These are phyloP conservation scores for Exophiala sp. DNA, from an alignment of 2,329 filamentous ascomycete genomes.

Conservation along the genomic window DNA sequence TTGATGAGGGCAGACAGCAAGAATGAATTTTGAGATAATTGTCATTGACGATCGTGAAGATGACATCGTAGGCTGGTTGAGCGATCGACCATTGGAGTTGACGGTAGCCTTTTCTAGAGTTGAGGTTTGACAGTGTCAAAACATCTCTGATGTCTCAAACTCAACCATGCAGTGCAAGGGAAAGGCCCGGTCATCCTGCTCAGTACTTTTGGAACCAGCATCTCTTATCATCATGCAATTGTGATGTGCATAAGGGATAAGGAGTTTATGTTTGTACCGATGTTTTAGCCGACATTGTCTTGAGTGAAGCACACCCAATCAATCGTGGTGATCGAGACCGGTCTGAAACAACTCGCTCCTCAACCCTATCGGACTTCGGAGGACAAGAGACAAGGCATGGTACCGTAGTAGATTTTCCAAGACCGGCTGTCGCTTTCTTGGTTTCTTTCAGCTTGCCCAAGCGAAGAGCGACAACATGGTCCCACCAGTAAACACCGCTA, in stretches of 20 bases:
- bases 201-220: not conserved
- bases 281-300: conserved; percentile 12
- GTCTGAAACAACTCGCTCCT: conserved; percentile 12
- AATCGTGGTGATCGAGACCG: not conserved
- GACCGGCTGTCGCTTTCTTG: too few relatives aligned
- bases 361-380: too few relatives aligned
- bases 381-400: too few relatives aligned
- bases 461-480: not conserved
- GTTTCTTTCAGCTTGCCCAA: too few relatives aligned
- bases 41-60: too few relatives aligned
- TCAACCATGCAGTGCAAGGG: not conserved
- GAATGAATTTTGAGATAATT: too few relatives aligned
- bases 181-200: not conserved
- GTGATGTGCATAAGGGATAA: conserved; percentile 23
- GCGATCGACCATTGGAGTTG: not conserved
- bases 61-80: too few relatives aligned
- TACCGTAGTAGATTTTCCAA: not conserved
- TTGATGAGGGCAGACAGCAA: too few relatives aligned
- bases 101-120: not conserved
- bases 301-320: conserved; percentile 11
- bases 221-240: conserved; percentile 15
- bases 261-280: conserved; percentile 2
- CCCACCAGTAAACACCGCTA: not conserved
- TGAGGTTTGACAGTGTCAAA: not conserved
- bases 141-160: not conserved